Base-by-base conservation (phyloP, 345 rosid genomes). In the Lepidium africanum region DNA sequence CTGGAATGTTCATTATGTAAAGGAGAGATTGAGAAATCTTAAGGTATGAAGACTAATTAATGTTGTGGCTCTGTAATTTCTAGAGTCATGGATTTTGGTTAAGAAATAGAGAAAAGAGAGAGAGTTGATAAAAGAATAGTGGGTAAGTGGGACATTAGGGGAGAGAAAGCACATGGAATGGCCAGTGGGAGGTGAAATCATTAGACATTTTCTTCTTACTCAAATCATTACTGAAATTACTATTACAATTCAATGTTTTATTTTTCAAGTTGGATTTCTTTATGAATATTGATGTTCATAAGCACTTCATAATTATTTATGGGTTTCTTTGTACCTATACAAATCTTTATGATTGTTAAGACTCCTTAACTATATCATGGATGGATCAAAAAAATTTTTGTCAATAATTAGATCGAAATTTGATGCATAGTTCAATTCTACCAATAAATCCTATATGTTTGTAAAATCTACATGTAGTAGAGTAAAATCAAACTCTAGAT, bases 141-240 rank as follows among this genome's bases (percentile, higher is more conserved):
- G 59, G 70, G 70, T 47, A 52, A 39, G 70, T 65, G 70, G 70
- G 70, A 40, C 69, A 49, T 49, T n/a, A 7, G 52, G 41, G 38
- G 38, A 38, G 40, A 52, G 70, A 65, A 16, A 40, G 60, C 70
- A 65, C 70, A 65, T 65, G 69, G 10, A 64, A 50, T 50, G 47
- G 35, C 69, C 14, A 64, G 48, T 48, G 60, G 49, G n/a, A 52
- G 47, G n/a, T 52, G 70, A 40, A 52, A 40, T 65, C 59, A 65
- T 65, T 52, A 50, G 23, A 65, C 37, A 23, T 65, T 10, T 52
- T 35, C 13, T 35, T 45, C 40, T 59, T 36, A 35, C 56, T 35
- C 45, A 47, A 63, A 48, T 63, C 21, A 36, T 63, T 47, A 21
- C 35, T 47, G 13, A 47, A 35, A 47, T 33, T 47, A 17, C 32